Base-by-base conservation (phyloP, 2,329 filamentous ascomycete species). In the Alternaria gaisen region DNA sequence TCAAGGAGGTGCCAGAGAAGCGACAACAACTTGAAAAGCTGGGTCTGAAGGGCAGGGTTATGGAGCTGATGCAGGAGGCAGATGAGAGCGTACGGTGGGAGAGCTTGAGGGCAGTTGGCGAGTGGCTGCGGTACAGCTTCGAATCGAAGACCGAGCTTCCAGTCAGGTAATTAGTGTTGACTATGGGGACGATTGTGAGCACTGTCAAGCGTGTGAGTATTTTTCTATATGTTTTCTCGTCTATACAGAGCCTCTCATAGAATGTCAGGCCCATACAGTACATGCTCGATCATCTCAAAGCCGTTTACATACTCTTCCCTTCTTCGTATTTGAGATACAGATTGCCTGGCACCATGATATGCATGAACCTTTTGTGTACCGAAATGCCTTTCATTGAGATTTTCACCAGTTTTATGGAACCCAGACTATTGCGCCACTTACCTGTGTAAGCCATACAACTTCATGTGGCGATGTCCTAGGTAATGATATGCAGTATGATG, bases 41-140 rank as follows among this genome's bases (percentile, higher is more conserved):
- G 43, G 93, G 93, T 0, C 80, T 97, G 65, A 97, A 97, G 86
- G 87, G 87, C 18, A 86, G 92, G 68, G 90, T 97, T 62, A 97
- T 97, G 93, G 91, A 93, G 81, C 84, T 97, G 73, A 97, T 97
- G 94, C 89, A 88, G 72, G 92, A 96, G 75, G 85, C 88, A 60
- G 93, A 97, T 72, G 93, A 97, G 82, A 90, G 88, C 61, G 92
- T 97, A 47, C 86, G 94, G 74, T 97, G 93, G 93, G 94, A 97
- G 83, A 95, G 92, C 79, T 81, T 97, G 81, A 88, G 91, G 72
- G 93, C 94, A 16, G 88, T 97, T 41, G 90, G 90, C 20, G 90
- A 91, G 77, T 92, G 90, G 89, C 79, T 92, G 77, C 85, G 89
- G 70, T 92, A 92, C 81, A 90, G 74, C 63, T 79, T 80, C 55